A percentile compares a stretch with the other conserved stretches of the same genome.
Conservation (phyloP, 108 stramenopile genomes). For the Bacterosira constricta region DNA sequence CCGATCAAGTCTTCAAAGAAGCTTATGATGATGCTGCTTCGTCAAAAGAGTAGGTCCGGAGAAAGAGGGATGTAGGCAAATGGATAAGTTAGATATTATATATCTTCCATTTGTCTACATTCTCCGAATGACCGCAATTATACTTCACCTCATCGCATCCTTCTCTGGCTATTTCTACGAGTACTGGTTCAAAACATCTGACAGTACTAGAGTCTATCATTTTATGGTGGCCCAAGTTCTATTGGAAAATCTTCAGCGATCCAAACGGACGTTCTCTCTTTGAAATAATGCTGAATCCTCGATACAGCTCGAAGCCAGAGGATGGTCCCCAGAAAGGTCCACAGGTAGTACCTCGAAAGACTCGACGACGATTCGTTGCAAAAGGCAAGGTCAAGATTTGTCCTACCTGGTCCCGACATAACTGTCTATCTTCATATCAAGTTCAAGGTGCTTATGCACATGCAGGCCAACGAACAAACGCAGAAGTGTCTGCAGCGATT, state of each 20-base stretch:
- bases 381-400: not conserved
- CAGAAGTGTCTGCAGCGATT: not conserved
- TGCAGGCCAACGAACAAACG: not conserved
- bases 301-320: not conserved
- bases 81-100: not conserved
- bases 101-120: not conserved
- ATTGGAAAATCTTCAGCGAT: not conserved
- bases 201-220: not conserved
- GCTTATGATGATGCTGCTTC: not conserved
- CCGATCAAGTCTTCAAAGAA: not conserved
- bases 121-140: slow-evolving; percentile 9
- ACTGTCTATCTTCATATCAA: not conserved
- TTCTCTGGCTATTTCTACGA: not conserved
- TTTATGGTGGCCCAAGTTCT: not conserved
- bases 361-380: not conserved
- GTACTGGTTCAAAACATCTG: not conserved
- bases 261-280: not conserved
- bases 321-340: no score
- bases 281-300: not conserved
- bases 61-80: not conserved
- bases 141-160: no score
- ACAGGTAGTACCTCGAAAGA: not conserved
- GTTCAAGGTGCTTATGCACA: not conserved
- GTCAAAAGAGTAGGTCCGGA: slow-evolving; percentile 7
- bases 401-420: not conserved